Conservation (phyloP, 805 yeast species). For the Pichia deserticola region DNA sequence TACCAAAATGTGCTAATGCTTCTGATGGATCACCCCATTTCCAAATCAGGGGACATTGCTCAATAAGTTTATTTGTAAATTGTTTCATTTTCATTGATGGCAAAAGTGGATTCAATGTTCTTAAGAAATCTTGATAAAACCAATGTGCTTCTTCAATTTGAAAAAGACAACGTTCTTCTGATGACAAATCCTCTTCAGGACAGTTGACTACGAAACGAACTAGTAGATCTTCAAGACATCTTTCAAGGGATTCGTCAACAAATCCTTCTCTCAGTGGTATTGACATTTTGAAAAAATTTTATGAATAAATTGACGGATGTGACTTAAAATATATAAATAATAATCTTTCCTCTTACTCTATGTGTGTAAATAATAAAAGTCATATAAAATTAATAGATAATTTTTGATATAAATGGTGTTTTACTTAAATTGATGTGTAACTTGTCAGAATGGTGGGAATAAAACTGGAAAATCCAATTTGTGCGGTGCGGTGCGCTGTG, state of each 20-base stretch:
- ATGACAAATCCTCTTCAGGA: constrained; percentile 83
- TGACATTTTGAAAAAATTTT: constrained; percentile 21
- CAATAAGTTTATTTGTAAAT: constrained; percentile 62
- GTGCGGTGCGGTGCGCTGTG: too few relatives aligned
- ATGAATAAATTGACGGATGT: too few relatives aligned
- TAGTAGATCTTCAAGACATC: constrained; percentile 74
- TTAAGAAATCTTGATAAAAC: constrained; percentile 85
- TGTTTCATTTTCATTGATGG: constrained; percentile 73
- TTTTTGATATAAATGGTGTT: too few relatives aligned
- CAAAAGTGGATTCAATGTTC: constrained; percentile 62
- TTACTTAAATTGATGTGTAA: too few relatives aligned
- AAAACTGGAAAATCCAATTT: too few relatives aligned
- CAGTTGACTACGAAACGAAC: constrained; percentile 88
- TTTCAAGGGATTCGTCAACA: constrained; percentile 58
- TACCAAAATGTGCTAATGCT: constrained; percentile 71
- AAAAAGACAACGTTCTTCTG: constrained; percentile 77
- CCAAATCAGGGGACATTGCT: constrained; percentile 71
- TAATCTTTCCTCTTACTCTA: too few relatives aligned
- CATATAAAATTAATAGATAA: too few relatives aligned
- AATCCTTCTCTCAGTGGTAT: constrained; percentile 35
- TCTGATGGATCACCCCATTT: constrained; percentile 77
- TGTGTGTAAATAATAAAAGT: too few relatives aligned
- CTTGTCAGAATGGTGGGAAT: too few relatives aligned
- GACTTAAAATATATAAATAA: too few relatives aligned
- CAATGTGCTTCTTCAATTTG: constrained; percentile 98